Percentiles rank a stretch among this genome's conserved stretches.
Conservation (phyloP, 495 filamentous ascomycete genomes). For the Aspergillus taichungensis region DNA sequence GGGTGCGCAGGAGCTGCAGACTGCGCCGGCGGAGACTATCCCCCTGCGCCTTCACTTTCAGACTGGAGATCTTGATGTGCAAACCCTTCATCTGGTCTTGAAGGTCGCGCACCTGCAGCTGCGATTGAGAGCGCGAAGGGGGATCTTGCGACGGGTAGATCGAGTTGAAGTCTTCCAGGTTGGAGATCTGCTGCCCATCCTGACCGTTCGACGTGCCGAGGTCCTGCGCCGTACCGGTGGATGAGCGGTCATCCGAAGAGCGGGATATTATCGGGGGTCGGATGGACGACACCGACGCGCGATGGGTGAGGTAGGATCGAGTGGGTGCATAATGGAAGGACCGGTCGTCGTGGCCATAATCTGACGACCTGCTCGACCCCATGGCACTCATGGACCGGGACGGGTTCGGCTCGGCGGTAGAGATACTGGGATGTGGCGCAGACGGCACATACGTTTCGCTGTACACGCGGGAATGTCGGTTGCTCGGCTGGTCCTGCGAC, state of each 20-base stretch:
- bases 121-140: conserved; percentile 38
- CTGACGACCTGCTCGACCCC: conserved; percentile 30
- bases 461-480: conserved; percentile 46
- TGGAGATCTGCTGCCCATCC: conserved; percentile 13
- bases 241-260: conserved; percentile 10
- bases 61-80: conserved; percentile 78
- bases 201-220: conserved; percentile 23
- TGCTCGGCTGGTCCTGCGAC: conserved; percentile 28
- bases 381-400: conserved; percentile 37
- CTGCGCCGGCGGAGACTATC: conserved; percentile 78
- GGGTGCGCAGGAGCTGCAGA: conserved; percentile 72
- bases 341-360: conserved; percentile 28
- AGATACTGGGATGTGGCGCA: conserved; percentile 18
- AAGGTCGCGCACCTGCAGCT: conserved; percentile 70
- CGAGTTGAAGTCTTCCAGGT: conserved; percentile 27
- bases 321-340: conserved; percentile 33
- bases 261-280: conserved; percentile 6
- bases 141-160: conserved; percentile 29
- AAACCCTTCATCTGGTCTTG: conserved; percentile 91
- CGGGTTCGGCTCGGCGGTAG: conserved; percentile 16
- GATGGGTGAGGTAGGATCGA: conserved; percentile 33
- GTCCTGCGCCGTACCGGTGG: conserved; percentile 19
- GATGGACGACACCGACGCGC: conserved; percentile 27
- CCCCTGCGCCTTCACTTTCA: conserved; percentile 73
- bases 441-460: conserved; percentile 50